phyloP scores from a whole-genome alignment of 257 asterid genomes.

The Ehretia macrophylla region DNA sequence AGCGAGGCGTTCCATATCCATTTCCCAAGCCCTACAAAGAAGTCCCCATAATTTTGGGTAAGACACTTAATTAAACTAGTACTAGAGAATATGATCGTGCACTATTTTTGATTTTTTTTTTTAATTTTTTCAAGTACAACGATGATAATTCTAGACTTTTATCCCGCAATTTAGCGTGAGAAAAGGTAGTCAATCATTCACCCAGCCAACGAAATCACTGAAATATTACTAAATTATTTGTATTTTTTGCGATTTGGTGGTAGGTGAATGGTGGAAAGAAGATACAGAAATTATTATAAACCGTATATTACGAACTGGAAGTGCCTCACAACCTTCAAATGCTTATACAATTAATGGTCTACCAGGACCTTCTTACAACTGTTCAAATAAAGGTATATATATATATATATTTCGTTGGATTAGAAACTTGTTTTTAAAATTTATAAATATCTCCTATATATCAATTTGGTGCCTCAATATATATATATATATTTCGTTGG shows the following conservation, averaged over 20 bases:
- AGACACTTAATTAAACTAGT: too few relatives aligned
- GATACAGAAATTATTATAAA: slow-evolving; percentile 47
- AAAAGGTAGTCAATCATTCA: background rate
- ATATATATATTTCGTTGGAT: background rate
- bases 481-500: background rate
- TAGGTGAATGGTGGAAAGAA: slow-evolving; percentile 77
- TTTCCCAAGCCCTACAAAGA: slow-evolving; percentile 52
- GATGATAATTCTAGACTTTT: too few relatives aligned
- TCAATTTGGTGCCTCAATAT: too few relatives aligned
- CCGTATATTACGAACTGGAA: slow-evolving; percentile 50
- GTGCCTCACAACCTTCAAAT: slow-evolving; percentile 51
- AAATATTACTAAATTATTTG: background rate
- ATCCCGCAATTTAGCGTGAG: too few relatives aligned
- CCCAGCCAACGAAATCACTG: background rate
- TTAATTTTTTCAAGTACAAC: too few relatives aligned
- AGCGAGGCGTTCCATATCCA: slow-evolving; percentile 39
- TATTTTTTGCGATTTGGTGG: background rate
- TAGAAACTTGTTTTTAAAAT: background rate
- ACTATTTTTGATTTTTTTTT: too few relatives aligned
- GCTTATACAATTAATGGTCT: slow-evolving; percentile 68
- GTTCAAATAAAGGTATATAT: slow-evolving; percentile 44
- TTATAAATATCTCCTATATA: too few relatives aligned
- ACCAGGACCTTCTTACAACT: slow-evolving; percentile 55
- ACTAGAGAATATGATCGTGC: too few relatives aligned
- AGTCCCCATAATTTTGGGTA: slow-evolving; percentile 50